These are phyloP conservation scores for Aspergillus aculeatus DNA, from an alignment of 2,329 filamentous ascomycete genomes.

Conservation along the genomic window DNA sequence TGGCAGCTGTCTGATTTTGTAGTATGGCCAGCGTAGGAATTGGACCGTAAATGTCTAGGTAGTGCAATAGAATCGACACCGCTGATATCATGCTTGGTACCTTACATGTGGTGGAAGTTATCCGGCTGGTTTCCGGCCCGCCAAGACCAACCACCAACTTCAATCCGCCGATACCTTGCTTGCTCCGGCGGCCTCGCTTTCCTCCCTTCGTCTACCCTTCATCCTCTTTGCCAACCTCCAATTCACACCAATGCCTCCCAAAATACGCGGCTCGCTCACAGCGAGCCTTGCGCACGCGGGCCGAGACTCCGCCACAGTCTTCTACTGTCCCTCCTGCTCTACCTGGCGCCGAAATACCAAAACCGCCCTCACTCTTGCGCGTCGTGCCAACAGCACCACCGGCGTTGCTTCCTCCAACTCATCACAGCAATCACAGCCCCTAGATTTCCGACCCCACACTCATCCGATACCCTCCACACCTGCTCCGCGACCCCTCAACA, in stretches of 20 bases:
- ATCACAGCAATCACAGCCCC: constrained; percentile 5
- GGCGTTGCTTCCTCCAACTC: constrained; percentile 10
- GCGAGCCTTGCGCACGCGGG: constrained; percentile 33
- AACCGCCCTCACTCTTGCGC: constrained; percentile 27
- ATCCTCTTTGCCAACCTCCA: constrained; percentile 6
- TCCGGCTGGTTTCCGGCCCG: not conserved
- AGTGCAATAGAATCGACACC: not conserved
- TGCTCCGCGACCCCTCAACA: not conserved
- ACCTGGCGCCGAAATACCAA: constrained; percentile 30
- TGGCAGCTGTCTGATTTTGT: too few species aligned
- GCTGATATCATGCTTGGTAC: not conserved
- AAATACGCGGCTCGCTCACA: constrained; percentile 36
- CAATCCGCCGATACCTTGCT: constrained; percentile 10
- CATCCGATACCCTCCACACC: constrained; percentile 18
- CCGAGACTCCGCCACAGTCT: constrained; percentile 26
- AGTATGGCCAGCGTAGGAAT: too few species aligned
- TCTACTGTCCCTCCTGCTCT: constrained; percentile 45
- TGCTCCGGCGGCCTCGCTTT: not conserved
- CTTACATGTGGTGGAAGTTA: not conserved
- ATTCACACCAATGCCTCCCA: constrained; percentile 39
- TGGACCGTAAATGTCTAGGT: not conserved
- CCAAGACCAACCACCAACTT: constrained; percentile 4
- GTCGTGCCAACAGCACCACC: constrained; percentile 14
- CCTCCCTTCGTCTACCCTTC: constrained; percentile 4
- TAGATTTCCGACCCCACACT: constrained; percentile 40